Base-by-base conservation (phyloP, 1,284 basidiomycete species). In the Tilletia horrida region DNA sequence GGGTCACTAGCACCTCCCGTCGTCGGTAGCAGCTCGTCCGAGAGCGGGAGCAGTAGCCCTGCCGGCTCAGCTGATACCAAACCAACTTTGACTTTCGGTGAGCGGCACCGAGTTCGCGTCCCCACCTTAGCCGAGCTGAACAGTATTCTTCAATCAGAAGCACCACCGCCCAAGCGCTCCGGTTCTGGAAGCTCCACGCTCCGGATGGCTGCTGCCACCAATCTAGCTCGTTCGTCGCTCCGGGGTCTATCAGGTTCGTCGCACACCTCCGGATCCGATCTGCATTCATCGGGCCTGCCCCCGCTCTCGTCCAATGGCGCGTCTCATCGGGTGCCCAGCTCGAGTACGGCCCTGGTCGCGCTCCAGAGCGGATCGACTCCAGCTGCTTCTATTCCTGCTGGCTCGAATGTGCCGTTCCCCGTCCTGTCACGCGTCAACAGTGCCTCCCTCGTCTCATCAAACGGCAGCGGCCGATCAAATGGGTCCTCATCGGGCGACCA, bases 71-170 rank as follows among this genome's bases (percentile, higher is more conserved):
- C 18, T 25, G 47, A 48, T n/a, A 48, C 18, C 47, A 52, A 52
- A 21, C 50, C 21, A 52, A 21, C 23, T 52, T 14, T 52, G 13
- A 27, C n/a, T 55, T 21, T 27, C 29, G 29, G 18, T 29, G 29
- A 59, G 27, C 55, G 55, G 29, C 55, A n/a, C n/a, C 55, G 31
- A 13, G 27, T 29, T 16, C 27, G 55, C 23, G 13, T 29, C 3
- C 55, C 55, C 14, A 59, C 55, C 11, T 27, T 59, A 9, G 18
- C 27, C 55, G 27, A 59, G 55, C 55, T 59, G 55, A 25, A 21
- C 16, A 31, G 16, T 21, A 59, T 59, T 7, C 31, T 59, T 9
- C 55, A 40, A 27, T 25, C 50, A 29, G 35, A 59, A 23, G 45
- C 18, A 16, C 16, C 45, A 16, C 18, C 18, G 4, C 18, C 21